Conservation (phyloP, 805 yeast genomes). For the Metschnikowia hibisci region DNA sequence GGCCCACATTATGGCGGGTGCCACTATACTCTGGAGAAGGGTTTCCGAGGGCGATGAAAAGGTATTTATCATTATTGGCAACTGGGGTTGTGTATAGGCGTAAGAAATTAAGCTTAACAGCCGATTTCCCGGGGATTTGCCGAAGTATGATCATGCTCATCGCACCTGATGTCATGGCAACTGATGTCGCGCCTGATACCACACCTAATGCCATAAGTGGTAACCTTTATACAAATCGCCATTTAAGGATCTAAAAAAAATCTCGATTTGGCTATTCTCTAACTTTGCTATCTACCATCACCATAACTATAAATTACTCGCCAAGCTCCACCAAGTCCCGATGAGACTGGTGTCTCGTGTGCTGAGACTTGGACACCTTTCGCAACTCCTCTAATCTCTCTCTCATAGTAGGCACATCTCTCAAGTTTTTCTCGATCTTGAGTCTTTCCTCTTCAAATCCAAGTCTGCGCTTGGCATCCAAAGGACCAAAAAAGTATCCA, state of each 20-base stretch:
- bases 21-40: slow-evolving; percentile 59
- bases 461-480: slow-evolving; percentile 72
- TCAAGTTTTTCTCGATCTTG: slow-evolving; percentile 61
- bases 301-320: neutral
- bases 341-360: slow-evolving; percentile 31
- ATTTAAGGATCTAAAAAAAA: no score
- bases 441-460: slow-evolving; percentile 75
- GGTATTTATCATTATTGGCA: neutral
- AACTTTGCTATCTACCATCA: no score
- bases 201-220: no score
- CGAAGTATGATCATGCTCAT: no score
- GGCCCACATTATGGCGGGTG: slow-evolving; percentile 82
- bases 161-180: no score
- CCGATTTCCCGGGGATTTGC: neutral
- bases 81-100: neutral
- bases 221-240: no score
- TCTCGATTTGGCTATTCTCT: no score
- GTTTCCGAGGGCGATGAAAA: slow-evolving; percentile 59
- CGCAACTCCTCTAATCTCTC: slow-evolving; percentile 64
- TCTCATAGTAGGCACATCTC: slow-evolving; percentile 64
- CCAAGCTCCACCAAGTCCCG: slow-evolving; percentile 25
- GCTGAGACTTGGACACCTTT: slow-evolving; percentile 46
- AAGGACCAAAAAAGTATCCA: slow-evolving; percentile 53
- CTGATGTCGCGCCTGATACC: no score
- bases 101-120: neutral